Conservation (phyloP, 2,329 filamentous ascomycete species). For the Xylariaceae sp. region DNA sequence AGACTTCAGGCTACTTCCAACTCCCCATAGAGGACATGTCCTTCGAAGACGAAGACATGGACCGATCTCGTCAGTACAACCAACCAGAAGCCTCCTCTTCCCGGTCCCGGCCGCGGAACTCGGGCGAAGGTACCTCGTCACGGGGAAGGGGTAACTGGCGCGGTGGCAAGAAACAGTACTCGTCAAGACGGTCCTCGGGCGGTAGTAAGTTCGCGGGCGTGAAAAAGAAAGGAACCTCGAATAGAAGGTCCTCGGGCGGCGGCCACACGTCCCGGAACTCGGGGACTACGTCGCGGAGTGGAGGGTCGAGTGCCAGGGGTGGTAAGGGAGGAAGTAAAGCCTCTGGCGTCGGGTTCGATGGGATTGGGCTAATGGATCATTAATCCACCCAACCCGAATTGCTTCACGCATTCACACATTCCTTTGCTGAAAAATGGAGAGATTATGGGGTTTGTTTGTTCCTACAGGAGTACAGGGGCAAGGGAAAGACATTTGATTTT, state of each 20-base stretch:
- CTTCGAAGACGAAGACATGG: constrained; percentile 30
- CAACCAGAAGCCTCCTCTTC: constrained; percentile 15
- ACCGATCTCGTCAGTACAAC: constrained; percentile 9
- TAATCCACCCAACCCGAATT: constrained; percentile 1
- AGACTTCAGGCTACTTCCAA: constrained; percentile 46
- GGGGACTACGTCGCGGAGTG: constrained; percentile 1
- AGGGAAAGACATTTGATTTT: too few species aligned
- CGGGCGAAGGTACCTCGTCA: constrained; percentile 23
- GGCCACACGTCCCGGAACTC: constrained; percentile 15
- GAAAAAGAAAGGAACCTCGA: constrained; percentile 21
- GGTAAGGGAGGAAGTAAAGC: constrained; percentile 12
- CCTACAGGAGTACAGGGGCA: too few species aligned
- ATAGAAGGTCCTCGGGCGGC: constrained; percentile 12
- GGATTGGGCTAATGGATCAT: constrained; percentile 32
- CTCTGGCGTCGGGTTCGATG: constrained; percentile 23
- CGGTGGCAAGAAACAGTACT: constrained; percentile 23
- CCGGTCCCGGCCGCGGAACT: constrained; percentile 17
- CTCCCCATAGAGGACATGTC: constrained; percentile 22
- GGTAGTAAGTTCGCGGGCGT: constrained; percentile 13
- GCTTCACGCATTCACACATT: too few species aligned
- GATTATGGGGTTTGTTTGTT: too few species aligned
- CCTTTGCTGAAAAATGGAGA: too few species aligned
- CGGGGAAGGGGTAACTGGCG: constrained; percentile 21
- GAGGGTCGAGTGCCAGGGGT: not conserved
- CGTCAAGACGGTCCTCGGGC: constrained; percentile 17